These are phyloP conservation scores for Malus asiatica DNA, from an alignment of 306 rosid genomes.

Conservation along the genomic window DNA sequence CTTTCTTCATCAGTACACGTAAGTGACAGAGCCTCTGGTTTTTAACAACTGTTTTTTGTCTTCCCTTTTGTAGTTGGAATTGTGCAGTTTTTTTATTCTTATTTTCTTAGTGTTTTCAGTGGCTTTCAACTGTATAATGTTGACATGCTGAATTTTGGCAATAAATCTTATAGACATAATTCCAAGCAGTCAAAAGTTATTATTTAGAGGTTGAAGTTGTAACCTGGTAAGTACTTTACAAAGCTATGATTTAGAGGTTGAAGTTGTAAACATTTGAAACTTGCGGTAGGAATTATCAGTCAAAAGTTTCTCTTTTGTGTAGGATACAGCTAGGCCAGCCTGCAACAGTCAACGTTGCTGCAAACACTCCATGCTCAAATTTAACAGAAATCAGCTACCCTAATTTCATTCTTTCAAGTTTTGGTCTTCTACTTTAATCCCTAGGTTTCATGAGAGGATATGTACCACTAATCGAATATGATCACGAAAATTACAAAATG, in stretches of 20 bases:
- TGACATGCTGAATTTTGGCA: not conserved
- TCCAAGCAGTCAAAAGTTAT: not conserved
- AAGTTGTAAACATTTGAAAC: not conserved
- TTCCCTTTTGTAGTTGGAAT: not conserved
- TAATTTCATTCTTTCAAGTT: too few relatives aligned
- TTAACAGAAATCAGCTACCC: too few relatives aligned
- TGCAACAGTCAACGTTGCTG: constrained; percentile 82
- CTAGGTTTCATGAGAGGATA: too few relatives aligned
- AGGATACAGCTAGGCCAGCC: constrained; percentile 92
- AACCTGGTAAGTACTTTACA: not conserved
- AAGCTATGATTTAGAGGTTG: not conserved
- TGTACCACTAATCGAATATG: too few relatives aligned
- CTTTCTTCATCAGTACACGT: constrained; percentile 88
- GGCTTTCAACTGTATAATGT: not conserved
- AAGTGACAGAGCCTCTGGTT: constrained; percentile 20
- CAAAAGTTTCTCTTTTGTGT: not conserved
- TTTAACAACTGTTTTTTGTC: not conserved
- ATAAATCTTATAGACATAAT: not conserved
- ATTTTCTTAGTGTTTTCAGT: not conserved
- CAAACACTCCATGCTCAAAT: too few relatives aligned
- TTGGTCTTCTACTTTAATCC: too few relatives aligned
- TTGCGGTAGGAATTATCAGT: not conserved
- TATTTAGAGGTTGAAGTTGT: too few relatives aligned
- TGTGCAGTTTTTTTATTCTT: not conserved
- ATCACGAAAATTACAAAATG: too few relatives aligned